These are phyloP conservation scores for Sclerotinia glacialis DNA, from an alignment of 2,329 filamentous ascomycete species.

Conservation along the genomic window DNA sequence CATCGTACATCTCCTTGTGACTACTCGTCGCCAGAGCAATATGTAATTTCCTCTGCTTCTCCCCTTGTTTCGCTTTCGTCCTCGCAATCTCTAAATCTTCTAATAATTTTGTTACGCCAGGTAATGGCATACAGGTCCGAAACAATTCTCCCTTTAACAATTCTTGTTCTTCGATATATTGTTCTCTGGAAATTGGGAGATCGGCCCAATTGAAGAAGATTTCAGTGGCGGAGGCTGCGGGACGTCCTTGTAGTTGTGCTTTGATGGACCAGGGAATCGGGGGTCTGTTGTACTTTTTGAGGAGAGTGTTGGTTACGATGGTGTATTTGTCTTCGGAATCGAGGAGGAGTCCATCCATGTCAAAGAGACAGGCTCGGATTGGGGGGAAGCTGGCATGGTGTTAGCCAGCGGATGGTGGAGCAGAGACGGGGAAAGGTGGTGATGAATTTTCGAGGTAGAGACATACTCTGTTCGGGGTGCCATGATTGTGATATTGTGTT, in stretches of 20 bases:
- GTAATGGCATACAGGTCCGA: slow-evolving; percentile 69
- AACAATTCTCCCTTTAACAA: slow-evolving; percentile 71
- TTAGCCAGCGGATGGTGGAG: neutral
- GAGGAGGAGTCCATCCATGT: slow-evolving; percentile 97
- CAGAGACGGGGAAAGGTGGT: no score
- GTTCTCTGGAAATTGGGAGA: slow-evolving; percentile 69
- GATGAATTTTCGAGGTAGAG: neutral
- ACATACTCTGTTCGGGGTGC: slow-evolving; percentile 29
- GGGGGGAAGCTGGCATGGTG: slow-evolving; percentile 59
- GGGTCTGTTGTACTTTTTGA: slow-evolving; percentile 70
- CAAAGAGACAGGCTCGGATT: slow-evolving; percentile 89
- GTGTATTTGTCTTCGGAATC: slow-evolving; percentile 94
- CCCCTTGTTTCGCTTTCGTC: slow-evolving; percentile 31
- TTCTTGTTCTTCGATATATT: slow-evolving; percentile 60
- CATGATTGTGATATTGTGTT: slow-evolving; percentile 23
- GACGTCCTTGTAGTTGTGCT: slow-evolving; percentile 61
- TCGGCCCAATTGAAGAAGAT: slow-evolving; percentile 81
- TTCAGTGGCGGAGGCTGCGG: slow-evolving; percentile 45
- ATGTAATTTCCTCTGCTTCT: slow-evolving; percentile 48
- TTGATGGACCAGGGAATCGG: slow-evolving; percentile 90
- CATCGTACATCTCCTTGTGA: slow-evolving; percentile 46
- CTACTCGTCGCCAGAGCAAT: slow-evolving; percentile 79
- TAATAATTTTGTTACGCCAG: slow-evolving; percentile 72
- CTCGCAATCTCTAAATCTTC: slow-evolving; percentile 46
- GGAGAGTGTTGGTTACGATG: slow-evolving; percentile 74